Base-by-base conservation (phyloP, 2,329 filamentous ascomycete species). In the Alternaria panax region DNA sequence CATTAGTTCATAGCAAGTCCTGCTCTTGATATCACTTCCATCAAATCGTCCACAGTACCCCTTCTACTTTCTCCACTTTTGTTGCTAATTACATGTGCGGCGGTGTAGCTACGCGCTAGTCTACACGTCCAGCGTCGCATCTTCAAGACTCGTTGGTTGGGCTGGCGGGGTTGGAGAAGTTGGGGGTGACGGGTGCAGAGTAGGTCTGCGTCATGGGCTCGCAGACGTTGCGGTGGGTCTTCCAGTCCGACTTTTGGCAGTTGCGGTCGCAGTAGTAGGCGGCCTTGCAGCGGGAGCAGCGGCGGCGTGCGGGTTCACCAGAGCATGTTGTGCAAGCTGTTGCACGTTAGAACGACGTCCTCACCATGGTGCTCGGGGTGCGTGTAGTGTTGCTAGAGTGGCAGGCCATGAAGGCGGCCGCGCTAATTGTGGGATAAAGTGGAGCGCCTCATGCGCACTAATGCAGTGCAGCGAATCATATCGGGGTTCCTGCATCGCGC, bases 221-320 rank as follows among this genome's bases (percentile, higher is more conserved):
- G 70, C 83, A 85, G 8, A 69, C 60, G 58, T 79, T 79, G 65
- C 83, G 83, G 71, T 87, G 84, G 3, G 58, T 51, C 63, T 83
- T 83, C 82, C 82, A 87, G 67, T 86, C 78, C 2, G 71, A 67
- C 62, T 81, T 83, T 68, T 86, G 81, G 73, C 85, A 87, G 34
- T 81, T 79, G 24, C 76, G 76, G 41, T 82, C 83, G 77, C 85
- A 87, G 73, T 87, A 87, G 25, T 64, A 73, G 0, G 78, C 75
- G 0, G 63, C 63, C n/a, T 75, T 76, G 78, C 84, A 86, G 63
- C 80, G 82, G n/a, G 80, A 78, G 68, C 84, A 86, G 51, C 71
- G 75, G 42, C 69, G 61, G 55, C 65, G 65, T 5, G 69, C 69
- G 22, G 54, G 52, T 32, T 67, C 57, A 61, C 68, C 59, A 9